Evolutionary conservation across 2,329 filamentous ascomycete species (phyloP).

Genomic region (Atkinsonella hypoxylon): DNA sequence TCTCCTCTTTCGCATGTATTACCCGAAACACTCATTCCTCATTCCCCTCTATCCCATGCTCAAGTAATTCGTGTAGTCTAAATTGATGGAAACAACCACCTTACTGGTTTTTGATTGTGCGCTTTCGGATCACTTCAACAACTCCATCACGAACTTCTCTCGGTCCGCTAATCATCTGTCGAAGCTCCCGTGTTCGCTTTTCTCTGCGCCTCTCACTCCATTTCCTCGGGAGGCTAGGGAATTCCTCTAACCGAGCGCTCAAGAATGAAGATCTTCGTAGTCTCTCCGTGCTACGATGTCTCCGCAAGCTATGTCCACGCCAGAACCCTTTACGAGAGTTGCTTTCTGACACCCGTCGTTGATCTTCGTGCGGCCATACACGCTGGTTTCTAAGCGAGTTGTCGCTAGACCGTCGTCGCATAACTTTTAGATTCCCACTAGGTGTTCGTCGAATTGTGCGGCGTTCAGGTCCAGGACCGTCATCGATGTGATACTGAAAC

Average conservation of each 20-base stretch:
- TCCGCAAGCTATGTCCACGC: conserved; percentile 19
- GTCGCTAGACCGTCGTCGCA: conserved; percentile 38
- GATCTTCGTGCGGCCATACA: conserved; percentile 17
- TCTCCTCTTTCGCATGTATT: not conserved
- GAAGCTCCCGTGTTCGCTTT: conserved; percentile 45
- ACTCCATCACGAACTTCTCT: conserved; percentile 46
- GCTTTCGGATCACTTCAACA: conserved; percentile 40
- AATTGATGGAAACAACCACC: not conserved
- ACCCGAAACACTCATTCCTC: no score
- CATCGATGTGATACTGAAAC: conserved; percentile 19
- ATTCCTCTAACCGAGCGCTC: conserved; percentile 37
- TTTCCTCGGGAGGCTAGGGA: conserved; percentile 40
- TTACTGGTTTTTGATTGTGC: conserved; percentile 8
- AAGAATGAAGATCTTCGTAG: conserved; percentile 26
- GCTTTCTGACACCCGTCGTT: conserved; percentile 21
- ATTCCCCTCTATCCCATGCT: not conserved
- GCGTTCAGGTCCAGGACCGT: conserved; percentile 32
- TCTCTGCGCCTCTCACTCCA: conserved; percentile 47
- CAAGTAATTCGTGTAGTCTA: not conserved
- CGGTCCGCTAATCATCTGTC: conserved; percentile 48
- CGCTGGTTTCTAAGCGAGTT: conserved; percentile 25
- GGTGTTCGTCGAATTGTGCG: conserved; percentile 46
- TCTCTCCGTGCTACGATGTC: conserved; percentile 14
- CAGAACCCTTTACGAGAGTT: conserved; percentile 17
- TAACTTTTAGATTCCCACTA: conserved; percentile 48